A percentile compares a stretch with the other conserved stretches of the same genome.
These are phyloP conservation scores for Flaveria linearis DNA, from an alignment of 129 eudicot genomes.

Conservation along the genomic window DNA sequence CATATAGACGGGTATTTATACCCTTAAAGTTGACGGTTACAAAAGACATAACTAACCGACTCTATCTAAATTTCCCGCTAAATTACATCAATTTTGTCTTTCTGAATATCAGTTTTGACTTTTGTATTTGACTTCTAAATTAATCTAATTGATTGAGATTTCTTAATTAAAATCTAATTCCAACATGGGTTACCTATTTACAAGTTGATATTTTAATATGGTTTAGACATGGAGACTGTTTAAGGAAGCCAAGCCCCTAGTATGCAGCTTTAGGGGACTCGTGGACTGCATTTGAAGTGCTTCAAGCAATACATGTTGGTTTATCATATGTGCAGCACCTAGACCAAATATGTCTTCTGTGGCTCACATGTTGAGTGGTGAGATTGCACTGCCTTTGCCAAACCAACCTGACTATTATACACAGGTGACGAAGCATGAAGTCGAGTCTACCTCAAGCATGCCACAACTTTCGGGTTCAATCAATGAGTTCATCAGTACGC, in stretches of 20 bases:
- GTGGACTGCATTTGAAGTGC: neutral
- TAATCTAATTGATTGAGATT: too few species aligned
- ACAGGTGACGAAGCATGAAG: neutral
- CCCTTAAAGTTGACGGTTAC: too few species aligned
- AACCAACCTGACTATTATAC: slow-evolving; percentile 31
- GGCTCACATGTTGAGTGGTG: slow-evolving; percentile 23
- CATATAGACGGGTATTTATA: too few species aligned
- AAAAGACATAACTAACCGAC: too few species aligned
- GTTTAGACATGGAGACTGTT: slow-evolving; percentile 30
- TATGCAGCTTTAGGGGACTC: slow-evolving; percentile 8
- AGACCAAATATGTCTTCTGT: slow-evolving; percentile 39
- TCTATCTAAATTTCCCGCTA: too few species aligned
- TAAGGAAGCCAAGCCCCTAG: slow-evolving; percentile 10
- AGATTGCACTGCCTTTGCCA: slow-evolving; percentile 28
- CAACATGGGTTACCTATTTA: neutral
- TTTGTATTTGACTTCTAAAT: too few species aligned
- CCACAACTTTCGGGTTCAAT: neutral
- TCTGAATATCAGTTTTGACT: too few species aligned
- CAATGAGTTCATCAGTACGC: neutral
- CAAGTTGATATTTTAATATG: too few species aligned
- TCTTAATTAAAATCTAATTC: too few species aligned
- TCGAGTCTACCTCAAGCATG: neutral
- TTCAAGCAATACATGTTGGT: slow-evolving; percentile 25
- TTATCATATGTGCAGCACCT: slow-evolving; percentile 35
- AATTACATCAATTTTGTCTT: too few species aligned